Conservation (phyloP, 805 yeast genomes). For the Yamadazyma kitorensis region DNA sequence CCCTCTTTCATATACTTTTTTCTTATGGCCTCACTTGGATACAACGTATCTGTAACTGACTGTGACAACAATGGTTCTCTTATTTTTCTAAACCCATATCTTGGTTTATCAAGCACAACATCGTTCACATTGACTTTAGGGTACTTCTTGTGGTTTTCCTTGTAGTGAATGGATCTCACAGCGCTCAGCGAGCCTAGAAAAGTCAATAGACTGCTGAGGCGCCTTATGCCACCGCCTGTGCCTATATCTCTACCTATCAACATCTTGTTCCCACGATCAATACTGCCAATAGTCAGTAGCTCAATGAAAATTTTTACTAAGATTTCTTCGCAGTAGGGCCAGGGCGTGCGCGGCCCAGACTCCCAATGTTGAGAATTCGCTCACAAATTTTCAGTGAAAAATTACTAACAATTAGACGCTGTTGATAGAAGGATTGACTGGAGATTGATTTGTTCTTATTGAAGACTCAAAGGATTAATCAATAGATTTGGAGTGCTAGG, state of each 20-base stretch:
- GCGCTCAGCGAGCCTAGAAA: too few relatives aligned
- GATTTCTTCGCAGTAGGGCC: too few relatives aligned
- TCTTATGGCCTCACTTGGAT: conserved; percentile 36
- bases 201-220: too few relatives aligned
- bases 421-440: too few relatives aligned
- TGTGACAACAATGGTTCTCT: conserved; percentile 40
- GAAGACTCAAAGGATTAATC: neutral
- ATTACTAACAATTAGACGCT: conserved; percentile 3
- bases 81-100: conserved; percentile 37
- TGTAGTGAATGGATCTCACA: conserved; percentile 30
- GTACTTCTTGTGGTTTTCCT: conserved; percentile 28
- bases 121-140: conserved; percentile 40
- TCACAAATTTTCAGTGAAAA: conserved; percentile 3
- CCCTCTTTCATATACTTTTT: conserved; percentile 33
- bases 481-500: neutral
- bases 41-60: conserved; percentile 37
- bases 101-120: conserved; percentile 35
- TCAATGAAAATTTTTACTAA: too few relatives aligned
- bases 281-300: too few relatives aligned
- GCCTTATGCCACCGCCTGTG: too few relatives aligned
- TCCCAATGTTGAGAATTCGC: too few relatives aligned
- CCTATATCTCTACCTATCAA: too few relatives aligned
- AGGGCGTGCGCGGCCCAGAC: too few relatives aligned
- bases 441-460: conserved; percentile 2
- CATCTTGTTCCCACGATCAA: too few relatives aligned